Base-by-base conservation (phyloP, 768 basidiomycete species). In the Lactarius trivialis region DNA sequence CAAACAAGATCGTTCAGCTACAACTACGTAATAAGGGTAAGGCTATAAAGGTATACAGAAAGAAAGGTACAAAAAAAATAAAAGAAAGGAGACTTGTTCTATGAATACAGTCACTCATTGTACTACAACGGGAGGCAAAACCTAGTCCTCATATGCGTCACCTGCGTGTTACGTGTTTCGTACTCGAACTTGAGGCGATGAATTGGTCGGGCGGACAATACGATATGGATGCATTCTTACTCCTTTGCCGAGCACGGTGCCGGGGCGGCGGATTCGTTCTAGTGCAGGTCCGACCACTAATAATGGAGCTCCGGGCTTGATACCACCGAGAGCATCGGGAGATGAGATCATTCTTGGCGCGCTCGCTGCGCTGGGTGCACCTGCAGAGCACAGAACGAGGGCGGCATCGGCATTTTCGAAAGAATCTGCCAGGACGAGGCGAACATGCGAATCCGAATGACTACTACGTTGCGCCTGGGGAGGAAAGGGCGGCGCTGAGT, bases 201-300 rank as follows among this genome's bases (percentile, higher is more conserved):
- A n/a, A 34, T 21, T 34, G 37, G 58, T n/a, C 12, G 58, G 30
- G 24, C 32, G 62, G 17, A 74, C 71, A 36, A 83, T 73, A 64
- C 79, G 79, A 70, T 85, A 88, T 2, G 85, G 85, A 63, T 82
- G 80, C 8, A 86, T 65, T 24, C 81, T 76, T 9, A 79, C 75
- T 39, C 81, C 81, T 63, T 77, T 77, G 15, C 76, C 73, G 30
- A 82, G 63, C 19, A 71, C 76, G 9, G 73, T 70, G 36, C 74
- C 71, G 1, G 77, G 74, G 12, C 77, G 73, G 57, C 83, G 81
- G 52, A 85, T 71, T 21, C 73, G 71, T 48, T 78, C 73, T 17
- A 84, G 67, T 0, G 79, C 78, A 1, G 76, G 74, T 1, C 84
- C 85, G 15, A 83, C 75, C 56, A 84, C 71, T 36, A 87, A 74